phyloP scores from a whole-genome alignment of 345 rosid species.

The Noccaea caerulescens region DNA sequence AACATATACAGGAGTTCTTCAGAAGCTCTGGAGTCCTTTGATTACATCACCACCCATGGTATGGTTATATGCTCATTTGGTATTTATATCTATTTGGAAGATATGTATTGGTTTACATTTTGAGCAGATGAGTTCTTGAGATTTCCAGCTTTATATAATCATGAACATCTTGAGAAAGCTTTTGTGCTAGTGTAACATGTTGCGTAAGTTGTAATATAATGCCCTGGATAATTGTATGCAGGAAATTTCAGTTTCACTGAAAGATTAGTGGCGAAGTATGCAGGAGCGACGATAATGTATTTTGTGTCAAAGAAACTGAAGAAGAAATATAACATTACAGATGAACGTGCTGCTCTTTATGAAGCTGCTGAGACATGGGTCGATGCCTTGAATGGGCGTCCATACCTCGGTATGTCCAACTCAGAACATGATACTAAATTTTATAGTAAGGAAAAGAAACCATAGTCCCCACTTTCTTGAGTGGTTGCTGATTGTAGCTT shows the following conservation, averaged over 20 bases:
- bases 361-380: constrained; percentile 96
- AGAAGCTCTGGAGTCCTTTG: constrained; percentile 90
- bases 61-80: constrained; percentile 35
- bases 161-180: neutral
- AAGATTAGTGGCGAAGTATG: constrained; percentile 81
- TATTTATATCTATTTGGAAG: neutral
- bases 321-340: constrained; percentile 87
- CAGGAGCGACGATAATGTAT: constrained; percentile 93
- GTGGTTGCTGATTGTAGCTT: constrained; percentile 22
- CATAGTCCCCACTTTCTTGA: neutral
- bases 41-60: constrained; percentile 90
- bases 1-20: constrained; percentile 79
- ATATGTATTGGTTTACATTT: neutral
- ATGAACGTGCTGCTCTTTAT: constrained; percentile 83
- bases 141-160: neutral
- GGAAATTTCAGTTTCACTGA: constrained; percentile 89
- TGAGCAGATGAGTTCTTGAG: neutral
- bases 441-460: neutral
- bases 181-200: constrained; percentile 9
- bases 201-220: neutral
- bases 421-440: neutral
- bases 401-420: constrained; percentile 61
- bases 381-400: constrained; percentile 71
- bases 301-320: constrained; percentile 90
- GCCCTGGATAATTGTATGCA: constrained; percentile 40